These are phyloP conservation scores for Guillardia theta DNA, from an alignment of 78 protist genomes.

Conservation along the genomic window DNA sequence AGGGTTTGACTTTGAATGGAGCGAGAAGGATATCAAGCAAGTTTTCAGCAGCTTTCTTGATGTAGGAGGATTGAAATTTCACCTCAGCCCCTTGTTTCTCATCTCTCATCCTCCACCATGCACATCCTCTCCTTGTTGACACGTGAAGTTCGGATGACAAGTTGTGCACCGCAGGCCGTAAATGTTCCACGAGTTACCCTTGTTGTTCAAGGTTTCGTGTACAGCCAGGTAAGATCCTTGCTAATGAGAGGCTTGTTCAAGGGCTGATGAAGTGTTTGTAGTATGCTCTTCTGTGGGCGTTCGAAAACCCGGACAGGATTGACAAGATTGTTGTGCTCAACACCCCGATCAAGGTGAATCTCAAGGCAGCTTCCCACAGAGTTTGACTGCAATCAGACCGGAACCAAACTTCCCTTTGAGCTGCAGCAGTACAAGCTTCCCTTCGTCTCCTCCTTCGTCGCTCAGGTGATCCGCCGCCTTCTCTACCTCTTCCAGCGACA, in stretches of 20 bases:
- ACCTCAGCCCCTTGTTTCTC: background rate
- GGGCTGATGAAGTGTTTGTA: background rate
- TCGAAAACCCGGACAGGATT: background rate
- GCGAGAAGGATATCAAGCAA: background rate
- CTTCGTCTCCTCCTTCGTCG: slow-evolving; percentile 14
- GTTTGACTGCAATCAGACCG: too few species aligned
- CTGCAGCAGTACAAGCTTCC: slow-evolving; percentile 6
- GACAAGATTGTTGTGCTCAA: background rate
- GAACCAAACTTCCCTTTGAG: background rate
- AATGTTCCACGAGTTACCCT: background rate
- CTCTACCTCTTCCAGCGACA: background rate
- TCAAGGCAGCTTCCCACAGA: too few species aligned
- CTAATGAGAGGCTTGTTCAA: too few species aligned
- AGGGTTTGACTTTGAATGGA: background rate
- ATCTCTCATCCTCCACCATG: background rate
- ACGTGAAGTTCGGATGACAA: background rate
- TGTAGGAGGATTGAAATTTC: background rate
- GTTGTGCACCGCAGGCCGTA: background rate
- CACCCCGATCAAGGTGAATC: background rate
- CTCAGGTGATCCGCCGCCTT: background rate
- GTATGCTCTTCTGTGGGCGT: background rate
- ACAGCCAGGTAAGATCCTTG: background rate
- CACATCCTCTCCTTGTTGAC: background rate
- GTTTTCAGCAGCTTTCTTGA: background rate
- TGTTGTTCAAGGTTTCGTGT: background rate